Evolutionary conservation across 345 rosid genomes (phyloP).

Genomic region (Linum lewisii): DNA sequence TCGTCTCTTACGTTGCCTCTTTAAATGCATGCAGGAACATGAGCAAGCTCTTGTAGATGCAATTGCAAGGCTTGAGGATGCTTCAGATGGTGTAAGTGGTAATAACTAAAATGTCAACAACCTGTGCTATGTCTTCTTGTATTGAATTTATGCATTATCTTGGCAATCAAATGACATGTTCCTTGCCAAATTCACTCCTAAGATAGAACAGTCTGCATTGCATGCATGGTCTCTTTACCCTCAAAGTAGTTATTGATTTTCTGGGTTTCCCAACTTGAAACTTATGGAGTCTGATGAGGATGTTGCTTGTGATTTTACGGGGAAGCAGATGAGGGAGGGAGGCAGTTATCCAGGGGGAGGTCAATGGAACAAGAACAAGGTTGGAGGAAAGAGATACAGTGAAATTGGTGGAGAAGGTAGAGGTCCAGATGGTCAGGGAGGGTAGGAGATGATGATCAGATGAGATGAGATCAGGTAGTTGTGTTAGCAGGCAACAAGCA

Average conservation of each 20-base stretch:
- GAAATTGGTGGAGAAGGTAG: background rate
- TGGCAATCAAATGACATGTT: too few species aligned
- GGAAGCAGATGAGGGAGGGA: background rate
- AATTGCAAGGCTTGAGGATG: conserved; percentile 55
- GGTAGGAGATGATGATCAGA: background rate
- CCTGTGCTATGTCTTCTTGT: background rate
- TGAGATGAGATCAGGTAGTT: background rate
- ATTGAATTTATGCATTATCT: background rate
- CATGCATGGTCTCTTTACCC: too few species aligned
- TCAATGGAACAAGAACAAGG: background rate
- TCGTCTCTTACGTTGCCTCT: conserved; percentile 3
- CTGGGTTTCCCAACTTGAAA: too few species aligned
- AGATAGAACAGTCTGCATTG: too few species aligned
- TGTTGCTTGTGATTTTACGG: too few species aligned
- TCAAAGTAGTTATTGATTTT: too few species aligned
- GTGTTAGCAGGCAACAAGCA: background rate
- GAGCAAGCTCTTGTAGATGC: conserved; percentile 70
- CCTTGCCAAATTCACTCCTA: too few species aligned
- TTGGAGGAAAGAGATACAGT: background rate
- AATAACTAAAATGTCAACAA: background rate
- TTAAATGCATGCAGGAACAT: conserved; percentile 51
- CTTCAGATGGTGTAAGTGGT: conserved; percentile 72
- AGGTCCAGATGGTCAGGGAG: conserved; percentile 1
- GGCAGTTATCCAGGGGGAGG: background rate
- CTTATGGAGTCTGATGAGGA: too few species aligned